Evolutionary conservation across 2,329 filamentous ascomycete genomes (phyloP), one percentile per base, ranked within the genome.

Genomic region (Penicillium digitatum): DNA sequence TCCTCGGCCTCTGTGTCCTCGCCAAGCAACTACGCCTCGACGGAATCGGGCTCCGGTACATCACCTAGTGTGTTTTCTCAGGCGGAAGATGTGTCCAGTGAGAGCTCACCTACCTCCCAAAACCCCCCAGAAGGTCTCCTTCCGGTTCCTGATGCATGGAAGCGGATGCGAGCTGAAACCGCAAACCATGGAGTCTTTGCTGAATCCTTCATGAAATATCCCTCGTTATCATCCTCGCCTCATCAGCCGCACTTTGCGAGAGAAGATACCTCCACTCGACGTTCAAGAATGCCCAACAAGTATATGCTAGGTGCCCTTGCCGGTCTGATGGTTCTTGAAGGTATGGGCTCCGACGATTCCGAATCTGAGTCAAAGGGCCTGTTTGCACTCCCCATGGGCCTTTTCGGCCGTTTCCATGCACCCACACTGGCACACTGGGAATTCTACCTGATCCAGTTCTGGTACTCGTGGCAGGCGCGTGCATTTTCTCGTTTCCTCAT

Each of bases 281-380:
- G 78, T 40, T 80, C 80, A 34, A 78, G 81, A 62, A 74, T 85
- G 58, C 73, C 77, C 64, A 83, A 81, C 66, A 95, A 95, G 75
- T 81, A 96, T 62, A 94, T 96, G 89, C 86, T 96, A 5, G 93
- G 93, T 39, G 93, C 92, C 18, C 82, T 97, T 56, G 93, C 92
- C 24, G 91, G 90, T 14, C 79, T 97, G 18, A 96, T 97, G 92
- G 82, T 96, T 32, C 76, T 96, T 63, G 91, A 96, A 74, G 90
- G 90, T 1, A 79, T 92, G 52, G 80, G 81, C 82, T 88, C 69
- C 76, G 86, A 62, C 83, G 90, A 73, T 74, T 84, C 67, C 0
- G 85, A 88, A 48, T 80, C 80, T 1, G 79, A 85, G 6, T 79
- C 84, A 47, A 87, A 87, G 43, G 88, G 88, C 3, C 79, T 92